Evolutionary conservation across 2,329 filamentous ascomycete genomes (phyloP), one percentile per base, ranked within the genome.

Genomic region (Chaetomiaceae sp.): DNA sequence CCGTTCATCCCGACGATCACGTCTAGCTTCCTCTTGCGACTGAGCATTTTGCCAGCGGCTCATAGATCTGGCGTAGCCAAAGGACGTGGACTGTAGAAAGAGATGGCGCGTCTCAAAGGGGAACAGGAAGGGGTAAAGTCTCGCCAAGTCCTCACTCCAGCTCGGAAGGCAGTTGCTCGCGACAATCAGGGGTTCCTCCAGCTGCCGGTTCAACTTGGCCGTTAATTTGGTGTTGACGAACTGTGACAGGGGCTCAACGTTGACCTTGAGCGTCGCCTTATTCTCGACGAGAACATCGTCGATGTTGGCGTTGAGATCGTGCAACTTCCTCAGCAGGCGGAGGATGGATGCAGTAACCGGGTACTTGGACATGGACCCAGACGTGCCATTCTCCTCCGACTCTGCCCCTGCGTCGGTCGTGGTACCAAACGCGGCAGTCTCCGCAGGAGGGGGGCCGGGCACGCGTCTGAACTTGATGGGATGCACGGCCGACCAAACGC

Each of bases 191-290:
- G 93, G 93, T 70, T 99, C 95, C 65, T 99, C 93, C 12, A 99
- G 74, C 67, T 99, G 95, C 23, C 93, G 85, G 65, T 99, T 99
- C 50, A 99, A 79, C 72, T 99, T 99, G 1, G 93, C 95, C 0
- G 93, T 99, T 33, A 99, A 79, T 68, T 99, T 99, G 0, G 93
- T 96, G 65, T 99, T 99, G 70, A 99, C 93, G 62, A 99, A 99
- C 60, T 97, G 91, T 2, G 91, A 86, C 41, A 95, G 70, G 0
- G 92, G 88, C 68, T 97, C 92, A 1, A 85, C 78, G 44, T 87
- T 88, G 23, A 95, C 73, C 55, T 82, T 83, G 52, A 87, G 70
- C 3, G 79, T 72, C 46, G 84, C 83, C 62, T 86, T 86, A 61
- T 87, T 86, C 55, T 92, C 87, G 2, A 87, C 80, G 55, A 96